These are phyloP conservation scores for Schizochytrium sp. DNA, from an alignment of 108 stramenopile genomes.

Conservation along the genomic window DNA sequence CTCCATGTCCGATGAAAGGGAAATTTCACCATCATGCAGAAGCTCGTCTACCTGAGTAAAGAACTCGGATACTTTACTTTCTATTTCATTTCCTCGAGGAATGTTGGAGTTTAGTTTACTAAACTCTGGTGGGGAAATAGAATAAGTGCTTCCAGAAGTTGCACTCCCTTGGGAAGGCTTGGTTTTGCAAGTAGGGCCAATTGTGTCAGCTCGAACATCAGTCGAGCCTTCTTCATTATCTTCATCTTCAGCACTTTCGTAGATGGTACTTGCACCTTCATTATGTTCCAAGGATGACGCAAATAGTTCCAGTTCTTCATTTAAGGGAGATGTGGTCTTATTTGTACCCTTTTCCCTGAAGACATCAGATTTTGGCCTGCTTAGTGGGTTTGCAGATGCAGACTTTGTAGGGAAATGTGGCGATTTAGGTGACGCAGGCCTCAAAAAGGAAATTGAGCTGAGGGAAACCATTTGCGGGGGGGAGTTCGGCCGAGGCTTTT, in stretches of 20 bases:
- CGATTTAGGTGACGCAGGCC: background rate
- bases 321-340: too few relatives aligned
- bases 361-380: background rate
- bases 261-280: too few relatives aligned
- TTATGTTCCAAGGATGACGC: too few relatives aligned
- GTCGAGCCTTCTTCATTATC: too few relatives aligned
- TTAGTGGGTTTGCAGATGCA: background rate
- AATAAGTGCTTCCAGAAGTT: too few relatives aligned
- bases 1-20: background rate
- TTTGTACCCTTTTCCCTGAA: too few relatives aligned
- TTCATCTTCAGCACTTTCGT: too few relatives aligned
- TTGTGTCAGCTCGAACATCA: too few relatives aligned
- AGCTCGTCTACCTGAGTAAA: slow-evolving; percentile 7
- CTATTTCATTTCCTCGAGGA: background rate
- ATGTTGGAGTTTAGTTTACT: background rate
- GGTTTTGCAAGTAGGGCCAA: too few relatives aligned
- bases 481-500: background rate
- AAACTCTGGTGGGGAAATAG: background rate
- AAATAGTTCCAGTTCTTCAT: too few relatives aligned
- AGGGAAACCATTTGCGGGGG: background rate
- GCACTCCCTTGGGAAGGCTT: too few relatives aligned
- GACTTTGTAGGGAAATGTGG: background rate
- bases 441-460: background rate
- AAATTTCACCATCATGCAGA: background rate
- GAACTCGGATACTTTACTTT: background rate